A percentile compares a stretch with the other conserved stretches of the same genome.
These are phyloP conservation scores for Yamadazyma dendronema DNA, from an alignment of 1,139 yeast genomes.

Conservation along the genomic window DNA sequence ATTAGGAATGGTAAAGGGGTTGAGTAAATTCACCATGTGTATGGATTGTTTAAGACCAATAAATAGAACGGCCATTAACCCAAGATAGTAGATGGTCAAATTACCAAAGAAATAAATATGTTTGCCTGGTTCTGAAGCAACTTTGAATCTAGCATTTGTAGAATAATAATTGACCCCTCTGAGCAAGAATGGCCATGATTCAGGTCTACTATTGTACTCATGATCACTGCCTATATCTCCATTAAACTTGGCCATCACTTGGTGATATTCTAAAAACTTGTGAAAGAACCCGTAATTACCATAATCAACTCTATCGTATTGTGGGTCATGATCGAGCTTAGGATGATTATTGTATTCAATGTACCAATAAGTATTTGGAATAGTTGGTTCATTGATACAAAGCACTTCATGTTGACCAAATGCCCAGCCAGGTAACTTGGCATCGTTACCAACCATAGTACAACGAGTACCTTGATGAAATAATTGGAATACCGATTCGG, in stretches of 20 bases:
- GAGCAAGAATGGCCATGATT: conserved; percentile 37
- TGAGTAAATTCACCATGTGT: conserved; percentile 24
- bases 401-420: conserved; percentile 70
- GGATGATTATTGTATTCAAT: conserved; percentile 66
- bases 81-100: conserved; percentile 30
- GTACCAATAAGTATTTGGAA: conserved; percentile 60
- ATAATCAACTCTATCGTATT: conserved; percentile 28
- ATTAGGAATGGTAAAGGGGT: conserved; percentile 29
- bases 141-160: conserved; percentile 18
- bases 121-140: conserved; percentile 24
- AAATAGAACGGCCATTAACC: conserved; percentile 21
- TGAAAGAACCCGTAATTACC: conserved; percentile 24
- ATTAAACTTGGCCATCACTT: conserved; percentile 32
- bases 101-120: conserved; percentile 40
- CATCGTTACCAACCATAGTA: conserved; percentile 58
- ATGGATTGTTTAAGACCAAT: conserved; percentile 20
- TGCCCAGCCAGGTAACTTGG: conserved; percentile 68
- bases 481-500: conserved; percentile 58
- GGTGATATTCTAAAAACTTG: conserved; percentile 35
- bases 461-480: conserved; percentile 62
- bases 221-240: conserved; percentile 26
- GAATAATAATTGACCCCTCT: conserved; percentile 34
- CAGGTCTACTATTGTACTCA: conserved; percentile 31
- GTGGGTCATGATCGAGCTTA: conserved; percentile 26
- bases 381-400: conserved; percentile 65